phyloP scores from a whole-genome alignment of 495 filamentous ascomycete genomes.

The Collariella sp. region DNA sequence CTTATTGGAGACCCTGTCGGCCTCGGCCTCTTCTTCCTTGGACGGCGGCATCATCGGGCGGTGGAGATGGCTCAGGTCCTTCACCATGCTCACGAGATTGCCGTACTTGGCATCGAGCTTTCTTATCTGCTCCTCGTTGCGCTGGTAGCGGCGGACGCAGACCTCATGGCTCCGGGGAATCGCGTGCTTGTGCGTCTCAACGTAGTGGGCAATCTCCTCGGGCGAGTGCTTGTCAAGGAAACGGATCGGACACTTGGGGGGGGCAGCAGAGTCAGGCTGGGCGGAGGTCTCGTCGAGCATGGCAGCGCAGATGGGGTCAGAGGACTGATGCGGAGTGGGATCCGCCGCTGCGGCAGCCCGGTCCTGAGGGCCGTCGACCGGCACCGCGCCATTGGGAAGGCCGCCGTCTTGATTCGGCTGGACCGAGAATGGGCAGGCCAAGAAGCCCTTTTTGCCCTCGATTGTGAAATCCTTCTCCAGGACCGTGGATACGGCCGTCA shows the following conservation, averaged over 20 bases:
- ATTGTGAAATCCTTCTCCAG: constrained; percentile 61
- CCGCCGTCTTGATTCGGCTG: constrained; percentile 19
- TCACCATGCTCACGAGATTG: constrained; percentile 80
- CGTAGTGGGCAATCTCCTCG: constrained; percentile 81
- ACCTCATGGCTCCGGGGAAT: constrained; percentile 84
- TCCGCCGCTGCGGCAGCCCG: constrained; percentile 17
- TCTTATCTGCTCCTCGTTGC: constrained; percentile 68
- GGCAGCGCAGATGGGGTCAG: constrained; percentile 54
- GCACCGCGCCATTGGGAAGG: constrained; percentile 3
- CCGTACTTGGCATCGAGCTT: constrained; percentile 89
- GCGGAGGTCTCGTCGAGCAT: constrained; percentile 45
- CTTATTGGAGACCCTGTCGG: constrained; percentile 46
- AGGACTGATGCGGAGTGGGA: constrained; percentile 35
- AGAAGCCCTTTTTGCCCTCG: constrained; percentile 49
- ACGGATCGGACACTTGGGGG: constrained; percentile 74
- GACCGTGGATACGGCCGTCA: constrained; percentile 45
- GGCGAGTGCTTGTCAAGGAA: constrained; percentile 83
- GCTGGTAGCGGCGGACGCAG: constrained; percentile 79
- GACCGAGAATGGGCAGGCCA: constrained; percentile 53
- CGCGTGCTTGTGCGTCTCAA: constrained; percentile 87
- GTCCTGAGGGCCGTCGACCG: constrained; percentile 20
- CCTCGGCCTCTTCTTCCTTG: constrained; percentile 35
- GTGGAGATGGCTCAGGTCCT: constrained; percentile 73
- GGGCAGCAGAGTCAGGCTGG: constrained; percentile 35
- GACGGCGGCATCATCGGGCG: constrained; percentile 66